These are phyloP conservation scores for Jatropha multifida DNA, from an alignment of 441 rosid species.

Conservation along the genomic window DNA sequence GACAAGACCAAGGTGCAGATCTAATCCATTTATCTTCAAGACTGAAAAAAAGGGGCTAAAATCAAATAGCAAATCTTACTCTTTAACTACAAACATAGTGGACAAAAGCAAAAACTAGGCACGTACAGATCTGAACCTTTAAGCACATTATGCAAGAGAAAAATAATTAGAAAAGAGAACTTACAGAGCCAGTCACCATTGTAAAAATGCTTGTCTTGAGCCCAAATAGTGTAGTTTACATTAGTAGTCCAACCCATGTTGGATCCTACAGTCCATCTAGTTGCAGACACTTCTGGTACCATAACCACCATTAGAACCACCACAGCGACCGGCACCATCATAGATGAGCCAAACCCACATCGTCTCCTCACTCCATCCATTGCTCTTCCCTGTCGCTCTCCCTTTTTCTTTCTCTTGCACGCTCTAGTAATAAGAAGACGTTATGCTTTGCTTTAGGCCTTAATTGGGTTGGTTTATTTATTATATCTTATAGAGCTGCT, in stretches of 20 bases:
- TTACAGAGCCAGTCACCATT: constrained; percentile 95
- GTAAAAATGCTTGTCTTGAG: constrained; percentile 70
- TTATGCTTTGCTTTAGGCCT: background rate
- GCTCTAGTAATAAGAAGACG: background rate
- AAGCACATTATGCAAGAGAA: background rate
- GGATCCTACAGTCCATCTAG: constrained; percentile 61
- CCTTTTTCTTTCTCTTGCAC: background rate
- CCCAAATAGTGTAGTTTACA: constrained; percentile 79
- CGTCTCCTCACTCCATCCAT: constrained; percentile 12
- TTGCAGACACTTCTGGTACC: constrained; percentile 55
- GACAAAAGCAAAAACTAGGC: background rate
- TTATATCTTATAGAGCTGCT: background rate
- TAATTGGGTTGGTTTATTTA: constrained; percentile 7
- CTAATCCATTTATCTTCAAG: constrained; percentile 23
- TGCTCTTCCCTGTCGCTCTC: constrained; percentile 9
- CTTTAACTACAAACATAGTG: background rate
- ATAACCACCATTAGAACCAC: constrained; percentile 33
- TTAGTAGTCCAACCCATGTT: constrained; percentile 63
- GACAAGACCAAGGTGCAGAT: constrained; percentile 30
- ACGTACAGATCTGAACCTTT: constrained; percentile 32
- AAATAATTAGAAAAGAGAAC: constrained; percentile 14
- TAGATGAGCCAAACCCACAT: constrained; percentile 11
- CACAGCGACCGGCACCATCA: constrained; percentile 28
- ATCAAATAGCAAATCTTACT: constrained; percentile 3
- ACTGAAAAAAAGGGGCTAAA: constrained; percentile 3